These are phyloP conservation scores for Lepiota venenata DNA, from an alignment of 768 basidiomycete genomes.

Conservation along the genomic window DNA sequence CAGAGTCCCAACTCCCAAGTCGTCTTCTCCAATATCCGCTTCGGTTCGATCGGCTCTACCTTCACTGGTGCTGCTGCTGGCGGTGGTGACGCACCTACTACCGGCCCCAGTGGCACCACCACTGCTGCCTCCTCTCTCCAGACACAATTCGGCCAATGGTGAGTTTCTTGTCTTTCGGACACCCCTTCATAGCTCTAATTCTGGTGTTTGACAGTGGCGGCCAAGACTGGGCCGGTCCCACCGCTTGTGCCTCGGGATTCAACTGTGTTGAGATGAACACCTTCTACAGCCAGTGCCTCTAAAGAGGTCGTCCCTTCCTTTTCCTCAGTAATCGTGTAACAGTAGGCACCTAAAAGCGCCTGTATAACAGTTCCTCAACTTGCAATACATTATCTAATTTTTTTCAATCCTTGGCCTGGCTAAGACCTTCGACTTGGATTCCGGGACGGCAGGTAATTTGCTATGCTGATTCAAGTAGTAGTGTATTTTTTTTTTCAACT, in stretches of 20 bases:
- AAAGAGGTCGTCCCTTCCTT: neutral
- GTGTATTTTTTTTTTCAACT: neutral
- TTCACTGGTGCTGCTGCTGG: conserved; percentile 17
- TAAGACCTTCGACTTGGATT: neutral
- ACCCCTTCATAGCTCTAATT: neutral
- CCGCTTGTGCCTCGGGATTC: conserved; percentile 24
- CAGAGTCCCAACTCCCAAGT: conserved; percentile 34
- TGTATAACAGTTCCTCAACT: too few species aligned
- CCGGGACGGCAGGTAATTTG: neutral
- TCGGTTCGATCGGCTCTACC: conserved; percentile 44
- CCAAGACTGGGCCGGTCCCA: conserved; percentile 27
- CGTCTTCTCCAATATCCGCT: conserved; percentile 48
- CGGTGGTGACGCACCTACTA: conserved; percentile 2
- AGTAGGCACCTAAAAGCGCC: too few species aligned
- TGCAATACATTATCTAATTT: neutral
- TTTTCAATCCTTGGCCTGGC: neutral
- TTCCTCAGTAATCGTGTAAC: too few species aligned
- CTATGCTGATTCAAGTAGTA: neutral
- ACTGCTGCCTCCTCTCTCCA: conserved; percentile 15
- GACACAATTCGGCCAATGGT: conserved; percentile 27
- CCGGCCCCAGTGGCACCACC: conserved; percentile 9
- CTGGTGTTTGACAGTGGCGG: conserved; percentile 21
- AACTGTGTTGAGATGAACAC: conserved; percentile 24
- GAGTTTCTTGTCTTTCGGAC: conserved; percentile 4
- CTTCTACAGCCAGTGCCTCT: conserved; percentile 30